phyloP scores from a whole-genome alignment of 2,329 filamentous ascomycete genomes.

The Aspergillus hiratsukae region DNA sequence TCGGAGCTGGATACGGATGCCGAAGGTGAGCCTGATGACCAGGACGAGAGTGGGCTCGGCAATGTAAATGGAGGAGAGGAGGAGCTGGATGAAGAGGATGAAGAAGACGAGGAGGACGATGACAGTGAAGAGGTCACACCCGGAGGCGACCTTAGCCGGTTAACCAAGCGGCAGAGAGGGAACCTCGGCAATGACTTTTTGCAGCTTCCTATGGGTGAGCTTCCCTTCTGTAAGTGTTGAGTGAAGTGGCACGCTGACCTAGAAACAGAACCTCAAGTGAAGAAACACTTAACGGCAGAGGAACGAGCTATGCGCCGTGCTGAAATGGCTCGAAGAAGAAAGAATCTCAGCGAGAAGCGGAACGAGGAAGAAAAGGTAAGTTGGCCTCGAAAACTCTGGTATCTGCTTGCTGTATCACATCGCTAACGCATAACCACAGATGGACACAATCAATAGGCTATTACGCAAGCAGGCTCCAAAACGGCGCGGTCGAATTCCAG shows the following conservation, averaged over 20 bases:
- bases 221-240: background rate
- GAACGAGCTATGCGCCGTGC: constrained; percentile 68
- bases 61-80: constrained; percentile 31
- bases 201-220: constrained; percentile 53
- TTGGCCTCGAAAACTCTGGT: constrained; percentile 17
- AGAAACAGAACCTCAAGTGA: constrained; percentile 60
- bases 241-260: constrained; percentile 9
- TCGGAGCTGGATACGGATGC: constrained; percentile 45
- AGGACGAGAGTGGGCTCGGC: constrained; percentile 43
- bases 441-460: constrained; percentile 65
- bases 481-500: constrained; percentile 46
- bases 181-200: constrained; percentile 51
- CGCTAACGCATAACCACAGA: constrained; percentile 38
- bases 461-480: constrained; percentile 64
- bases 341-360: constrained; percentile 71
- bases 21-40: constrained; percentile 46
- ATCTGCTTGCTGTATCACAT: background rate
- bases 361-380: constrained; percentile 72
- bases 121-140: constrained; percentile 42
- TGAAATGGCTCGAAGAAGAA: constrained; percentile 68
- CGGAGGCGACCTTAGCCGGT: constrained; percentile 55
- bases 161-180: constrained; percentile 65
- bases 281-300: constrained; percentile 68
- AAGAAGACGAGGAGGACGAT: constrained; percentile 40
- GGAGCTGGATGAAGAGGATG: constrained; percentile 38